A percentile compares a stretch with the other conserved stretches of the same genome.
These are phyloP conservation scores for Ceratobasidium sp. DNA, from an alignment of 1,284 basidiomycete genomes.

Conservation along the genomic window DNA sequence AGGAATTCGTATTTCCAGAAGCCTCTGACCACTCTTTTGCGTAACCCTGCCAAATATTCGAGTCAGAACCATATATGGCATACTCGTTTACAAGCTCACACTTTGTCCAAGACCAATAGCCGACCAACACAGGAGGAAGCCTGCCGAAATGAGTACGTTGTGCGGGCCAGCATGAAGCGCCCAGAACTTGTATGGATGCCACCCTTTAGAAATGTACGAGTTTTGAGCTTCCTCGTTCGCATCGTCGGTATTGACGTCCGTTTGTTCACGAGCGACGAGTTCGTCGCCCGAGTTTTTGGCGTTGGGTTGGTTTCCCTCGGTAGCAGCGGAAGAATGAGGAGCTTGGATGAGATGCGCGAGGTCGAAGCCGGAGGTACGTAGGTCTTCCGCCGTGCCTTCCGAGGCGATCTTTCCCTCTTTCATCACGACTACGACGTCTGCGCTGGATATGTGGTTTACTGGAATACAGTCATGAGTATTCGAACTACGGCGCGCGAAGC, in stretches of 20 bases:
- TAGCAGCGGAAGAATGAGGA: neutral
- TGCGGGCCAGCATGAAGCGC: neutral
- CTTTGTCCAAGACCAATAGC: neutral
- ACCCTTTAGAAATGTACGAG: slow-evolving; percentile 5
- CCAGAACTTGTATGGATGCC: slow-evolving; percentile 35
- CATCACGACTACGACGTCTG: slow-evolving; percentile 38
- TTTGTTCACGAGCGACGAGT: slow-evolving; percentile 24
- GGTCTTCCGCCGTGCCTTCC: slow-evolving; percentile 25
- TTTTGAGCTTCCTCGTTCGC: slow-evolving; percentile 22
- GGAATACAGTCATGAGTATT: neutral
- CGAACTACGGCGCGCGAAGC: too few relatives aligned
- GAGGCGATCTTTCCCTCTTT: neutral
- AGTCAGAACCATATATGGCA: neutral
- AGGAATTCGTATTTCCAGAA: slow-evolving; percentile 14
- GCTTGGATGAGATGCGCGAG: slow-evolving; percentile 5
- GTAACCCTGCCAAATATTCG: slow-evolving; percentile 27
- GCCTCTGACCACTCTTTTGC: slow-evolving; percentile 43
- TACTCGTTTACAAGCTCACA: neutral
- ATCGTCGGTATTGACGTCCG: neutral
- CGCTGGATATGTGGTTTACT: slow-evolving; percentile 42
- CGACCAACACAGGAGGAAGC: neutral
- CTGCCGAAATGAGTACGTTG: neutral
- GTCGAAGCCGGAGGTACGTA: slow-evolving; percentile 17
- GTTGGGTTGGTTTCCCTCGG: neutral
- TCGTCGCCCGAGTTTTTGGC: neutral